Percentiles rank a stretch among this genome's conserved stretches.
phyloP scores from a whole-genome alignment of 352 stramenopile species.

The Phytophthora tentaculata region DNA sequence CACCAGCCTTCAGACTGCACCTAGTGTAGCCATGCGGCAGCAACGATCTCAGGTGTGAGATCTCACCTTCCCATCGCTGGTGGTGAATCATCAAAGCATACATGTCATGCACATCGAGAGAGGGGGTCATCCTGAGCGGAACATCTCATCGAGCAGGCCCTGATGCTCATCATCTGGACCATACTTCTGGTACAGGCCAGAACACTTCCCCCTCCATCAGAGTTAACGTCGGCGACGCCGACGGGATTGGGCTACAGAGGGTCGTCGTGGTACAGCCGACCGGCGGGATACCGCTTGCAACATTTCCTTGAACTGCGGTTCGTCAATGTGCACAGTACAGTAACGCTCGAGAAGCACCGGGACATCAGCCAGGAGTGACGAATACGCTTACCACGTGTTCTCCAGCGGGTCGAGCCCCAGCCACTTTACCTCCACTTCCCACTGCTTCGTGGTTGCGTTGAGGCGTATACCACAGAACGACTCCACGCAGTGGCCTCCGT shows the following conservation, averaged over 20 bases:
- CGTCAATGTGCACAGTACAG: background rate
- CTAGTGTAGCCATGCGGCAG: too few species aligned
- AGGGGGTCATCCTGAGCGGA: too few species aligned
- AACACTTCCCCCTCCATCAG: background rate
- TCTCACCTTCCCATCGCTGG: too few species aligned
- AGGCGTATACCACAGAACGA: background rate
- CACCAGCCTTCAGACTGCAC: too few species aligned
- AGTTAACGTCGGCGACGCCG: background rate
- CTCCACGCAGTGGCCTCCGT: constrained; percentile 5
- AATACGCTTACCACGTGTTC: constrained; percentile 5
- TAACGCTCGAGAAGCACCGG: constrained; percentile 8
- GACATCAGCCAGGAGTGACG: background rate
- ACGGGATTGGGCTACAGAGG: too few species aligned
- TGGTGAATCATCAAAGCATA: too few species aligned
- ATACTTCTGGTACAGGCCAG: background rate
- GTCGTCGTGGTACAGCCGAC: background rate
- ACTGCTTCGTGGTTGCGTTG: background rate
- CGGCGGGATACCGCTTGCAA: background rate
- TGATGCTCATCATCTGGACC: background rate
- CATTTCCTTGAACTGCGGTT: background rate
- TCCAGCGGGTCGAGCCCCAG: background rate
- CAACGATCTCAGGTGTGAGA: too few species aligned
- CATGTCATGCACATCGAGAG: too few species aligned
- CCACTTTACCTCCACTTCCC: constrained; percentile 7
- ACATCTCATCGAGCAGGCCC: too few species aligned